Conservation (phyloP, 2,329 filamentous ascomycete genomes). For the Ascochyta koolunga region DNA sequence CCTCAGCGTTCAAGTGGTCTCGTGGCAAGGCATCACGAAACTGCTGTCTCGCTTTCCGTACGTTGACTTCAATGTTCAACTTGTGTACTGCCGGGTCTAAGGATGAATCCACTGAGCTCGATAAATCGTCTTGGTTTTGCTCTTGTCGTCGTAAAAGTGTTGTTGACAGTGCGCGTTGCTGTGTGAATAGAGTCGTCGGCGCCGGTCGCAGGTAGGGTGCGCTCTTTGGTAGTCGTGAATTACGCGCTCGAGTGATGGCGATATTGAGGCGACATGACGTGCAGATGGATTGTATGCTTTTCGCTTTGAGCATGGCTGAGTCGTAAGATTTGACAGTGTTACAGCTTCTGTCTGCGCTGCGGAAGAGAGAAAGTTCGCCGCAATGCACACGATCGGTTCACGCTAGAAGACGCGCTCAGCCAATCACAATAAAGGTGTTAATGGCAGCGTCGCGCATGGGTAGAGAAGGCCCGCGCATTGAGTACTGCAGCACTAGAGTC, state of each 20-base stretch:
- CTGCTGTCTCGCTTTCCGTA: constrained; percentile 72
- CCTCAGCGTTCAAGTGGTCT: constrained; percentile 70
- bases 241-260: constrained; percentile 34
- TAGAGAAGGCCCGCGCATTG: too few relatives aligned
- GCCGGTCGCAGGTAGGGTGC: constrained; percentile 19
- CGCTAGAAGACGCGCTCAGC: constrained; percentile 25
- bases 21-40: constrained; percentile 80
- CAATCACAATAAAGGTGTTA: constrained; percentile 28
- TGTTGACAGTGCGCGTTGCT: constrained; percentile 32
- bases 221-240: constrained; percentile 27
- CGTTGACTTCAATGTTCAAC: constrained; percentile 63
- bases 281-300: constrained; percentile 37
- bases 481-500: too few relatives aligned
- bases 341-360: background rate
- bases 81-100: constrained; percentile 25
- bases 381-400: constrained; percentile 23
- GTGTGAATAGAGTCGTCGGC: constrained; percentile 16
- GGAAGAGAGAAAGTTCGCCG: constrained; percentile 40
- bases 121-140: background rate
- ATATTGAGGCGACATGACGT: constrained; percentile 42
- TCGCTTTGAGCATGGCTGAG: constrained; percentile 40
- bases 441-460: background rate
- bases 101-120: background rate
- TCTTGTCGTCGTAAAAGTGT: constrained; percentile 21
- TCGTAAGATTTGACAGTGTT: constrained; percentile 8